Conservation (phyloP, 1,139 yeast genomes). For the Saccharomyces pastorianus region DNA sequence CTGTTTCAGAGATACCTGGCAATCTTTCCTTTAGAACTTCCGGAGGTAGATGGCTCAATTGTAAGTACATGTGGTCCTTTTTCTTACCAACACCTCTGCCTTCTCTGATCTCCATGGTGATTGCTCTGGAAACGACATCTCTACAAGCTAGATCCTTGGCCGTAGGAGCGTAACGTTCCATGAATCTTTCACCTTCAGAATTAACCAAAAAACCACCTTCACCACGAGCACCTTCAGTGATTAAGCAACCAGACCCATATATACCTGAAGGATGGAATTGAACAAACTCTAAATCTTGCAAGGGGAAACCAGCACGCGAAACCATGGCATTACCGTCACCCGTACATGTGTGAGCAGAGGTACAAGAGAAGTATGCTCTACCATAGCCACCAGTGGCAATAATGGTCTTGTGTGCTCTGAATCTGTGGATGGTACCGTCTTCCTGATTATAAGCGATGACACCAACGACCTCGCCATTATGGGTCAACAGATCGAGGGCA, state of each 20-base stretch:
- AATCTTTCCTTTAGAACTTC: constrained; percentile 87
- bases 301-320: constrained; percentile 94
- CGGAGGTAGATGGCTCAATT: constrained; percentile 90
- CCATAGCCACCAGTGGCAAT: constrained; percentile 99
- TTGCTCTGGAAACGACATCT: constrained; percentile 97
- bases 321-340: constrained; percentile 99
- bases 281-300: constrained; percentile 94
- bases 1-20: constrained; percentile 99
- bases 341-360: constrained; percentile 98
- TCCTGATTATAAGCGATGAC: constrained; percentile 96
- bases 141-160: constrained; percentile 98
- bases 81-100: constrained; percentile 98
- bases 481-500: constrained; percentile 90
- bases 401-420: constrained; percentile 92
- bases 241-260: constrained; percentile 96
- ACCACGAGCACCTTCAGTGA: constrained; percentile 99
- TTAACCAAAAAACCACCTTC: constrained; percentile 97
- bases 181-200: constrained; percentile 97
- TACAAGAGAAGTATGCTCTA: constrained; percentile 96
- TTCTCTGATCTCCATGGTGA: constrained; percentile 95
- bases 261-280: constrained; percentile 99
- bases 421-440: constrained; percentile 97
- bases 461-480: constrained; percentile 95
- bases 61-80: constrained; percentile 92
- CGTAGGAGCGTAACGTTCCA: constrained; percentile 98